Conservation (phyloP, 495 filamentous ascomycete species). For the Chaetomium tenue region DNA sequence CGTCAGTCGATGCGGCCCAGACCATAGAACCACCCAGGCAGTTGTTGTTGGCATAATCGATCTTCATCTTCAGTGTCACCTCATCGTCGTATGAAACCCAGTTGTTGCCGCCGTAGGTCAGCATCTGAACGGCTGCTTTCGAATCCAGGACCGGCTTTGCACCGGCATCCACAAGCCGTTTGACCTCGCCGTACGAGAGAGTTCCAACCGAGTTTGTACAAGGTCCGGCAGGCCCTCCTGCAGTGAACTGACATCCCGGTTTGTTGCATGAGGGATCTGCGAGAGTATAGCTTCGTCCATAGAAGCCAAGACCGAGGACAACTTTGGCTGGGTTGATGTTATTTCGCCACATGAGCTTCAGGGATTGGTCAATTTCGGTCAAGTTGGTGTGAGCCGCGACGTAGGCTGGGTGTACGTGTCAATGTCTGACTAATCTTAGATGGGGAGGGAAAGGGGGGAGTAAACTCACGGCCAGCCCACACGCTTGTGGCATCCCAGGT, state of each 20-base stretch:
- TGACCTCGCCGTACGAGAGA: slow-evolving; percentile 44
- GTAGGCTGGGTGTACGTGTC: slow-evolving; percentile 17
- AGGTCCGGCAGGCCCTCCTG: slow-evolving; percentile 29
- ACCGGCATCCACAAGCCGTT: slow-evolving; percentile 25
- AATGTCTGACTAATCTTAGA: too few relatives aligned
- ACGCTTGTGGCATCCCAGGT: slow-evolving; percentile 27
- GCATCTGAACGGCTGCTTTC: slow-evolving; percentile 38
- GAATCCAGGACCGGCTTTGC: slow-evolving; percentile 24
- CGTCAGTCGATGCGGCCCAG: slow-evolving; percentile 10
- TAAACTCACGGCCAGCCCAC: slow-evolving; percentile 27
- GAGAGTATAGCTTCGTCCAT: slow-evolving; percentile 44
- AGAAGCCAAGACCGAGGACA: slow-evolving; percentile 51
- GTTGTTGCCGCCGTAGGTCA: slow-evolving; percentile 39
- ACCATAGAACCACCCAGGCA: slow-evolving; percentile 14
- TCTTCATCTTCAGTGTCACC: slow-evolving; percentile 42
- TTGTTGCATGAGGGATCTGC: slow-evolving; percentile 22
- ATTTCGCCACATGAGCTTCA: slow-evolving; percentile 54
- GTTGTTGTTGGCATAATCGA: slow-evolving; percentile 9
- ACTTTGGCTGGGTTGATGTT: slow-evolving; percentile 45
- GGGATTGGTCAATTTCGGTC: slow-evolving; percentile 49
- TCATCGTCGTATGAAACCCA: slow-evolving; percentile 49
- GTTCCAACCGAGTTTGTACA: slow-evolving; percentile 37
- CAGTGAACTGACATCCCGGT: slow-evolving; percentile 34
- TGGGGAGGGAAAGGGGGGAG: background rate
- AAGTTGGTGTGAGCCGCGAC: slow-evolving; percentile 53